A percentile compares a stretch with the other conserved stretches of the same genome.
Evolutionary conservation across 1,139 yeast genomes (phyloP).

Genomic region (Hemisphaericaspora xylofermentans): DNA sequence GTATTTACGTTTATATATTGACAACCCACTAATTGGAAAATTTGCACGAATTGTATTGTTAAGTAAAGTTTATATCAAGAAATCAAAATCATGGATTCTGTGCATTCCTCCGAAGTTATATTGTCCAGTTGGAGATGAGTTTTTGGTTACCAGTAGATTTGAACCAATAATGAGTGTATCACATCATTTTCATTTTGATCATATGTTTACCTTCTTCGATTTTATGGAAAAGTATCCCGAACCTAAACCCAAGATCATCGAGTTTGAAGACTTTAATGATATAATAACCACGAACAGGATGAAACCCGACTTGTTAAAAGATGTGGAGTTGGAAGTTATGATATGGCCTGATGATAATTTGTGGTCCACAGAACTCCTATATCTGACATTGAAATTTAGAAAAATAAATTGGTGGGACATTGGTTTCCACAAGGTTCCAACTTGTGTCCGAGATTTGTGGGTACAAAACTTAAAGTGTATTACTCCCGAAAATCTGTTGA

Average conservation of each 20-base stretch:
- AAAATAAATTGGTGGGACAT: neutral
- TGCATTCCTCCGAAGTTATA: no score
- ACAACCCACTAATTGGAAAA: no score
- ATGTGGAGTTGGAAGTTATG: no score
- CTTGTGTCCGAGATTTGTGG: neutral
- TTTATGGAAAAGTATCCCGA: neutral
- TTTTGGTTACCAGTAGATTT: neutral
- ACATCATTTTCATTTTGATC: neutral
- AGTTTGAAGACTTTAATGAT: neutral
- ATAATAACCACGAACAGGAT: neutral
- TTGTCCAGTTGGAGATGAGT: neutral
- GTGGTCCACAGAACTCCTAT: neutral
- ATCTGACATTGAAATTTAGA: neutral
- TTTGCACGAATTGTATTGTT: no score
- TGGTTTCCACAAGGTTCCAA: neutral
- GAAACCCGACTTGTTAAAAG: neutral
- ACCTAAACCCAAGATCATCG: neutral
- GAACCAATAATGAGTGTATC: neutral
- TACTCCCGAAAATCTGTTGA: no score
- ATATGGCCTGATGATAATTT: neutral
- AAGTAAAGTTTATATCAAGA: no score
- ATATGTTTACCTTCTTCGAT: neutral
- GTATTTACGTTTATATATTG: neutral
- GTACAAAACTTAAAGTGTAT: no score
- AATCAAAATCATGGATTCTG: no score